Evolutionary conservation across 768 basidiomycete species (phyloP).

Genomic region (Lepiota brunneoincarnata): DNA sequence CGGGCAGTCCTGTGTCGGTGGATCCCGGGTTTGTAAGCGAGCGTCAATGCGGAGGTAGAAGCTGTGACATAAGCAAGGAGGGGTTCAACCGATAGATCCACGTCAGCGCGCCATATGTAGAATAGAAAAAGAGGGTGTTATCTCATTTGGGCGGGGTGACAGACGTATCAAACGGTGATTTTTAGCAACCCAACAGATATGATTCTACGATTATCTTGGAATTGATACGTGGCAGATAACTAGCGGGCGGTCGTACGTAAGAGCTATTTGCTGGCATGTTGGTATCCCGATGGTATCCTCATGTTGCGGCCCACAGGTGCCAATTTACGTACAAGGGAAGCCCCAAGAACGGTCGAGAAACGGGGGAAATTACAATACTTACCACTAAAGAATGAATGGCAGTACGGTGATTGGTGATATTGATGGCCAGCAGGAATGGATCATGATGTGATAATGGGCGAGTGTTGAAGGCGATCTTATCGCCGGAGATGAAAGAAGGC

Average conservation of each 20-base stretch:
- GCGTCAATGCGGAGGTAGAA: too few species aligned
- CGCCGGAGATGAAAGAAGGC: not conserved
- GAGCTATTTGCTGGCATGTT: not conserved
- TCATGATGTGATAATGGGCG: not conserved
- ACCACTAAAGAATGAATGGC: not conserved
- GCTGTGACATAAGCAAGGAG: too few species aligned
- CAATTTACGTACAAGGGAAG: conserved; percentile 4
- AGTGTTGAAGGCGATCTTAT: conserved; percentile 5
- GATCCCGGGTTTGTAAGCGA: too few species aligned
- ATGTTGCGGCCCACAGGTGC: not conserved
- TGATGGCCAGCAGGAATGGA: not conserved
- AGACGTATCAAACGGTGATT: too few species aligned
- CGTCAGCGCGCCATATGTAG: too few species aligned
- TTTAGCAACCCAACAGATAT: not conserved
- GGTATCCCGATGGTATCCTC: conserved; percentile 2
- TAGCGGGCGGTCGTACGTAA: conserved; percentile 5
- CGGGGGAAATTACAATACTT: not conserved
- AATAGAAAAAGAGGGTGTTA: too few species aligned
- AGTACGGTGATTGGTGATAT: not conserved
- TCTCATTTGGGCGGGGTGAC: too few species aligned
- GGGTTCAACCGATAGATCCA: too few species aligned
- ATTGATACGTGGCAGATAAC: conserved; percentile 9
- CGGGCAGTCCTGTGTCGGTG: too few species aligned
- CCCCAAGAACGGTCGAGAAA: not conserved
- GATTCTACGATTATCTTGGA: conserved; percentile 1